Evolutionary conservation across 2,329 filamentous ascomycete genomes (phyloP).

Genomic region (Calonectria honghensis): DNA sequence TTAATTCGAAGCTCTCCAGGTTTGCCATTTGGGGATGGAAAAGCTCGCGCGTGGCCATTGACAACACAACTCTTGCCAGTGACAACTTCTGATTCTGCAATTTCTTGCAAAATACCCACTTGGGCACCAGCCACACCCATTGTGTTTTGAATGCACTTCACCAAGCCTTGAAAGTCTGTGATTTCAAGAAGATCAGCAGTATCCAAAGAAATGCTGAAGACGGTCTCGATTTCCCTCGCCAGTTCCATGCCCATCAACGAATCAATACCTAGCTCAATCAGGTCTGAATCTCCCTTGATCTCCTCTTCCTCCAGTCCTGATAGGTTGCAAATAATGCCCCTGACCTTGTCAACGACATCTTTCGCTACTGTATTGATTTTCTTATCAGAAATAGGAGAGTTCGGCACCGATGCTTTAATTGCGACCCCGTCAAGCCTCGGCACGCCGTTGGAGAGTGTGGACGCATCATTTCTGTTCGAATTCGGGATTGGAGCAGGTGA

Average conservation of each 20-base stretch:
- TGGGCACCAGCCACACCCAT: not conserved
- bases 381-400: not conserved
- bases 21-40: not conserved
- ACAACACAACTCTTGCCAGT: not conserved
- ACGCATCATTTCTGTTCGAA: not conserved
- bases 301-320: conserved; percentile 26
- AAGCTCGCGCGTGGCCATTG: not conserved
- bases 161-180: not conserved
- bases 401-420: not conserved
- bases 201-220: conserved; percentile 1
- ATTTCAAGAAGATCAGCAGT: not conserved
- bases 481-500: not conserved
- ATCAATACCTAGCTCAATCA: conserved; percentile 37
- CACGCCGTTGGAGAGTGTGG: not conserved
- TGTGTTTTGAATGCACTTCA: not conserved
- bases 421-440: not conserved
- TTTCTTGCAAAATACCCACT: too few species aligned
- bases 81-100: too few species aligned
- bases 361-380: not conserved
- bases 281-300: not conserved
- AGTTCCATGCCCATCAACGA: conserved; percentile 42
- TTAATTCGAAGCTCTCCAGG: not conserved
- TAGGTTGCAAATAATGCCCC: not conserved
- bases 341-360: not conserved
- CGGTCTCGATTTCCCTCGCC: conserved; percentile 14